Conservation (phyloP, 345 rosid genomes). For the Atalantia buxifolia region DNA sequence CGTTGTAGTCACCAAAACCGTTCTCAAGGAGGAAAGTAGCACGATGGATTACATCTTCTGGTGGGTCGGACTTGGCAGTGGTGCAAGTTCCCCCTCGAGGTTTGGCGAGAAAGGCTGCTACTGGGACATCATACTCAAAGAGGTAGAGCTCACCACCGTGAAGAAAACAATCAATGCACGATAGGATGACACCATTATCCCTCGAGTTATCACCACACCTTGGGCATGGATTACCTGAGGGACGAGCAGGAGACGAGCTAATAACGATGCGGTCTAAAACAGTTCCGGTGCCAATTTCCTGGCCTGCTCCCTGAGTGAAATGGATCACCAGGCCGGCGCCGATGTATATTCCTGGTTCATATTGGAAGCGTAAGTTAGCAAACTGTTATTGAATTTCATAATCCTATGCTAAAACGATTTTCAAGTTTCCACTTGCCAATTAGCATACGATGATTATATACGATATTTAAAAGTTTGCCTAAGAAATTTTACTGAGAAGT, state of each 20-base stretch:
- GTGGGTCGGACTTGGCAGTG: constrained; percentile 53
- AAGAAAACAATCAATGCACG: constrained; percentile 78
- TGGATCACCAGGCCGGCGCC: constrained; percentile 70
- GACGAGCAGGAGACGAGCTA: constrained; percentile 42
- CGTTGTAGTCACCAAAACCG: constrained; percentile 68
- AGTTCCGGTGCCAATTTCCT: constrained; percentile 59
- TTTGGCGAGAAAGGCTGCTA: constrained; percentile 44
- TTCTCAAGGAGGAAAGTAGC: constrained; percentile 50
- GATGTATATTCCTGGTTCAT: constrained; percentile 49
- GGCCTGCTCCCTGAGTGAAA: constrained; percentile 69
- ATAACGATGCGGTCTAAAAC: constrained; percentile 48
- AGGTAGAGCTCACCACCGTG: constrained; percentile 51
- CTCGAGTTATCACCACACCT: constrained; percentile 50
- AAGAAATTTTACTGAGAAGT: not conserved
- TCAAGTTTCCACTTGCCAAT: not conserved
- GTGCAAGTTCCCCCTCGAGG: constrained; percentile 83
- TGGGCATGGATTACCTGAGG: constrained; percentile 46
- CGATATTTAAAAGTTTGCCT: not conserved
- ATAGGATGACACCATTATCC: constrained; percentile 47
- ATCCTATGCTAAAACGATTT: not conserved
- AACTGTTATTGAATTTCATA: not conserved
- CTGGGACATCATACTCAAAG: constrained; percentile 53
- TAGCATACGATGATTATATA: not conserved
- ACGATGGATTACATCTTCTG: constrained; percentile 52
- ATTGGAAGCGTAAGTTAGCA: not conserved